phyloP scores from a whole-genome alignment of 495 filamentous ascomycete species.

The Annulohypoxylon maeteangense region DNA sequence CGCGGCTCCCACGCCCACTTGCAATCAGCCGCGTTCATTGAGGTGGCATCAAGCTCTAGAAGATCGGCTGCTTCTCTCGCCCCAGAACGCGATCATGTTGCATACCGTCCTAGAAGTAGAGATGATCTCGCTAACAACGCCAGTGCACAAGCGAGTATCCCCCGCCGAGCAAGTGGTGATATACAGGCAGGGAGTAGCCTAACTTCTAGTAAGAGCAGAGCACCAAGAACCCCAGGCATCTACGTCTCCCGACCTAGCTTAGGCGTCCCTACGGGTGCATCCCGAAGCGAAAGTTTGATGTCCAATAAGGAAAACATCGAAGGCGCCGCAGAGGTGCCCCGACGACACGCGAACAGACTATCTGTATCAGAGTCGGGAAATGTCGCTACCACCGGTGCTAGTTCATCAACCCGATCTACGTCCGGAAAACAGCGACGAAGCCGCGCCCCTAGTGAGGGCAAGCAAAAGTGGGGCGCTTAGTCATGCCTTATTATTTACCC shows the following conservation, averaged over 20 bases:
- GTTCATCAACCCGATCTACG: constrained; percentile 13
- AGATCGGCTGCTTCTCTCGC: constrained; percentile 51
- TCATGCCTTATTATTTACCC: constrained; percentile 22
- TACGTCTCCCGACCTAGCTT: constrained; percentile 49
- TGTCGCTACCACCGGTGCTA: background rate
- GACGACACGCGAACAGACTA: constrained; percentile 25
- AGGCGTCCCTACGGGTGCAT: constrained; percentile 32
- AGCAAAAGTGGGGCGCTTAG: constrained; percentile 42
- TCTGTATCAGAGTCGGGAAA: constrained; percentile 18
- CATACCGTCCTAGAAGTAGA: constrained; percentile 60
- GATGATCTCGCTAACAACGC: constrained; percentile 47
- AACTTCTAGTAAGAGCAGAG: constrained; percentile 45
- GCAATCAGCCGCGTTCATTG: constrained; percentile 55
- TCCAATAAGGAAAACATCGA: constrained; percentile 49
- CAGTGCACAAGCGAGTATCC: constrained; percentile 48
- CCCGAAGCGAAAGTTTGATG: constrained; percentile 42
- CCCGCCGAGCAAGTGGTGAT: constrained; percentile 56
- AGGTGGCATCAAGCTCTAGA: constrained; percentile 58
- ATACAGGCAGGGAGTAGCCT: constrained; percentile 24
- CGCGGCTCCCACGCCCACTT: constrained; percentile 37
- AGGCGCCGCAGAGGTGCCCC: constrained; percentile 3
- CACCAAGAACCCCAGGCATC: constrained; percentile 52
- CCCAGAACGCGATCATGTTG: constrained; percentile 53
- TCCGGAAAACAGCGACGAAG: constrained; percentile 38
- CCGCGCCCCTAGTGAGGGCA: constrained; percentile 44